Conservation (phyloP, 2,329 filamentous ascomycete genomes). For the Alternaria triticina region DNA sequence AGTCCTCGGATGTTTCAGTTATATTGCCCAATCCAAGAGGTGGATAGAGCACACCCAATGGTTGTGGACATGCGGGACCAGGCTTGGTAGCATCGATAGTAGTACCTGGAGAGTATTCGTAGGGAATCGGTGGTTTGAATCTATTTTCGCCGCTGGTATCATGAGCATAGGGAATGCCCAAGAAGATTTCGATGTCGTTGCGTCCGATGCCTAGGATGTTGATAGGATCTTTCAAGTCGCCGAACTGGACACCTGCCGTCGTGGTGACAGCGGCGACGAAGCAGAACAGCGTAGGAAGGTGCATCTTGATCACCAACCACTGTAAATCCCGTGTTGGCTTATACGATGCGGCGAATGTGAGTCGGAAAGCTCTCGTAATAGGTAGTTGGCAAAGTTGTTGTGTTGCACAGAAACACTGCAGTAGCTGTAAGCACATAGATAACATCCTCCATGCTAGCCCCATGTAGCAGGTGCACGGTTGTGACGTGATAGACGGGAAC, state of each 20-base stretch:
- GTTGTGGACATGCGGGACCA: slow-evolving; percentile 56
- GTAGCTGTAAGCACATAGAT: not conserved
- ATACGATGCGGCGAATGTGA: not conserved
- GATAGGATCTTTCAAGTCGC: slow-evolving; percentile 29
- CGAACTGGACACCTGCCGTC: slow-evolving; percentile 9
- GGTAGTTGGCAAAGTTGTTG: not conserved
- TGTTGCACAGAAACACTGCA: not conserved
- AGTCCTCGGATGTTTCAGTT: slow-evolving; percentile 58
- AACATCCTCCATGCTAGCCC: slow-evolving; percentile 1
- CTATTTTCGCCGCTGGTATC: slow-evolving; percentile 55
- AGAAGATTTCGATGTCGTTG: slow-evolving; percentile 57
- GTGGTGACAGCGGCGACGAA: slow-evolving; percentile 11
- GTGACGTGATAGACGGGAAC: slow-evolving; percentile 6
- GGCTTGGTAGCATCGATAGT: slow-evolving; percentile 50
- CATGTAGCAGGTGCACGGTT: slow-evolving; percentile 9
- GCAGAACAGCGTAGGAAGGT: slow-evolving; percentile 4
- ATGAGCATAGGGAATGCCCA: slow-evolving; percentile 56
- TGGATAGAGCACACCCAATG: slow-evolving; percentile 34
- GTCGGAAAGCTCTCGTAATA: not conserved
- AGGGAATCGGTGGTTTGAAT: slow-evolving; percentile 55
- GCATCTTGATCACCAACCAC: slow-evolving; percentile 3
- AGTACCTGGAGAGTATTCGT: slow-evolving; percentile 39
- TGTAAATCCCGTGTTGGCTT: not conserved
- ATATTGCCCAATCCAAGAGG: slow-evolving; percentile 45
- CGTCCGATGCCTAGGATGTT: slow-evolving; percentile 54